Percentiles rank a stretch among this genome's conserved stretches.
Evolutionary conservation across 441 rosid genomes (phyloP).

Genomic region (Kokia cookei): DNA sequence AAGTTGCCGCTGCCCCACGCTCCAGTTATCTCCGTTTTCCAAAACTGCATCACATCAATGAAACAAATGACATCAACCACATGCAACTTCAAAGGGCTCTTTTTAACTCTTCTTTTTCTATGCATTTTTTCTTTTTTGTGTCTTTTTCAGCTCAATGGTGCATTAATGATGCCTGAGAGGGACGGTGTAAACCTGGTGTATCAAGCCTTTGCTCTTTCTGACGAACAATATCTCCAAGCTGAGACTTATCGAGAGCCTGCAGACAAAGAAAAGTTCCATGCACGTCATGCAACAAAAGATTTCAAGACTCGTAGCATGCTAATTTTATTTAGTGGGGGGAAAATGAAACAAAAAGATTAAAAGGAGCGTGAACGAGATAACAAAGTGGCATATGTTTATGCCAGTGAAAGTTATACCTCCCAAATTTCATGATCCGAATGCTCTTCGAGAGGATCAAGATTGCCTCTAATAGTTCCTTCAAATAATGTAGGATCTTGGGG

Average conservation of each 20-base stretch:
- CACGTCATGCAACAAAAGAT: neutral
- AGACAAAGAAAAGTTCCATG: slow-evolving; percentile 4
- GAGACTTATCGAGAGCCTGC: slow-evolving; percentile 96
- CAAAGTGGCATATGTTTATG: neutral
- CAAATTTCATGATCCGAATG: slow-evolving; percentile 87
- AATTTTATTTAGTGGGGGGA: neutral
- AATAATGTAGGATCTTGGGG: slow-evolving; percentile 99
- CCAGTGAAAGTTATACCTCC: neutral
- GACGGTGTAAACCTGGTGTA: slow-evolving; percentile 57
- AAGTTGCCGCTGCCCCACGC: slow-evolving; percentile 97
- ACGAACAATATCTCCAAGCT: slow-evolving; percentile 84
- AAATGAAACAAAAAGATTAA: neutral
- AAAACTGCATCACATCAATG: slow-evolving; percentile 39
- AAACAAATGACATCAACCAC: neutral
- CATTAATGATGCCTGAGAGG: neutral
- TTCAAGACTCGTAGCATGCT: neutral
- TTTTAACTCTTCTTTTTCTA: neutral
- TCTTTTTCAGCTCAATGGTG: neutral
- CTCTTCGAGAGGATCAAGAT: slow-evolving; percentile 98
- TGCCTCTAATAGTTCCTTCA: slow-evolving; percentile 92
- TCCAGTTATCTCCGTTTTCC: slow-evolving; percentile 99
- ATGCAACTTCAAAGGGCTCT: slow-evolving; percentile 4
- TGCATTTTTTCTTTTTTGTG: neutral
- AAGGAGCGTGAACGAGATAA: neutral
- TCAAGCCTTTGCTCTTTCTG: slow-evolving; percentile 86